Percentiles rank a stretch among this genome's conserved stretches.
Evolutionary conservation across 2,329 filamentous ascomycete species (phyloP).

Genomic region (Myriosclerotinia curreyana): DNA sequence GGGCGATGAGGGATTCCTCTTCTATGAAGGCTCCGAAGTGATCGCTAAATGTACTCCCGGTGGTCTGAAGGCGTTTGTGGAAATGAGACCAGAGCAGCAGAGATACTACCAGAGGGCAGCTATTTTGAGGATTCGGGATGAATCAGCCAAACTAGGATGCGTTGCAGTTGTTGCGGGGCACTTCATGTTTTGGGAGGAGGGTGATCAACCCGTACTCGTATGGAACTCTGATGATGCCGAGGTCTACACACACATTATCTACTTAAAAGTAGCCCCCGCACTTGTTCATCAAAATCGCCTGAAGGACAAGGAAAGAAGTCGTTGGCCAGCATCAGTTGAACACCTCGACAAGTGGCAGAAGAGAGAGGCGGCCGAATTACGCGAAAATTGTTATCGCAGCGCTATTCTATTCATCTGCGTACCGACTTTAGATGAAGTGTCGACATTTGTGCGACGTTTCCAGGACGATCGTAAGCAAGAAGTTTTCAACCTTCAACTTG

Average conservation of each 20-base stretch:
- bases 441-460: constrained; percentile 17
- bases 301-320: constrained; percentile 42
- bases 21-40: constrained; percentile 52
- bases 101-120: constrained; percentile 43
- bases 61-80: constrained; percentile 42
- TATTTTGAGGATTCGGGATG: constrained; percentile 45
- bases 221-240: constrained; percentile 46
- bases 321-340: constrained; percentile 37
- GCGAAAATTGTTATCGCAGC: constrained; percentile 45
- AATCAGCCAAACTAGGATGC: constrained; percentile 40
- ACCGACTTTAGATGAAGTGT: constrained; percentile 21
- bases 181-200: constrained; percentile 51
- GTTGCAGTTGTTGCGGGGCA: constrained; percentile 54
- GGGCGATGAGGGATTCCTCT: constrained; percentile 41
- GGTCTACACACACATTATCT: constrained; percentile 57
- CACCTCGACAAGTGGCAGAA: constrained; percentile 48
- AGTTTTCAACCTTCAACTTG: no score
- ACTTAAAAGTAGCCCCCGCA: constrained; percentile 46
- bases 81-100: constrained; percentile 42
- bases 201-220: constrained; percentile 2
- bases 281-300: constrained; percentile 42
- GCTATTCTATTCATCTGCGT: constrained; percentile 40
- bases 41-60: constrained; percentile 40
- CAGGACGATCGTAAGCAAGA: no score
- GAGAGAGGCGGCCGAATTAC: constrained; percentile 45